A percentile compares a stretch with the other conserved stretches of the same genome.
phyloP scores from a whole-genome alignment of 2,329 filamentous ascomycete species.

The Aspergillus eucalypticola region DNA sequence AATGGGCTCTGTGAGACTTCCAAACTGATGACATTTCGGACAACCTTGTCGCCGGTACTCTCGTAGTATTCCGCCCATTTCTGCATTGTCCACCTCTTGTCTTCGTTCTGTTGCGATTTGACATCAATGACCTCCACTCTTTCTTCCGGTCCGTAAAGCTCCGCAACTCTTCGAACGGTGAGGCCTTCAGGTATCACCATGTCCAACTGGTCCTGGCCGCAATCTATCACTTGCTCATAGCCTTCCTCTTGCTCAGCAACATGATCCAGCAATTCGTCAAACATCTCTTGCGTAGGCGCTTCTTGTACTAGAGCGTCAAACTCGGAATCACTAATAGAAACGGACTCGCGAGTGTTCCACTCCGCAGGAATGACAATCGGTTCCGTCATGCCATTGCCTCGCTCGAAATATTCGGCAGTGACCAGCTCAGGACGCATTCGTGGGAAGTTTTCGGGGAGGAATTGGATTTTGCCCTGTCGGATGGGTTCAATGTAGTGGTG shows the following conservation, averaged over 20 bases:
- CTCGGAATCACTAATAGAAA: constrained; percentile 24
- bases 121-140: constrained; percentile 68
- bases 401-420: constrained; percentile 64
- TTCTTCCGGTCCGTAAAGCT: constrained; percentile 64
- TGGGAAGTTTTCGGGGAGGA: constrained; percentile 63
- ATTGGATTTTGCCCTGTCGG: constrained; percentile 63
- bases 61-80: constrained; percentile 71
- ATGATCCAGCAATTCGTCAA: constrained; percentile 41
- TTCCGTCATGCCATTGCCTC: constrained; percentile 63
- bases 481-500: constrained; percentile 70
- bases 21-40: constrained; percentile 69
- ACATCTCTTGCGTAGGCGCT: constrained; percentile 42
- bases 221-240: constrained; percentile 53
- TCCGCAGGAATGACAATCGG: constrained; percentile 66
- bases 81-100: constrained; percentile 64
- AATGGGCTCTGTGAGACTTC: constrained; percentile 66
- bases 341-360: constrained; percentile 57
- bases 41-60: constrained; percentile 58
- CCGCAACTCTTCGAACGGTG: constrained; percentile 63
- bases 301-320: constrained; percentile 35
- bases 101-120: constrained; percentile 66
- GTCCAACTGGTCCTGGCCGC: constrained; percentile 65
- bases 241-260: constrained; percentile 28
- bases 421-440: constrained; percentile 65
- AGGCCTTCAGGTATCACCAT: constrained; percentile 68